These are phyloP conservation scores for Fraxinus sp. DNA, from an alignment of 305 asterid genomes.

Conservation along the genomic window DNA sequence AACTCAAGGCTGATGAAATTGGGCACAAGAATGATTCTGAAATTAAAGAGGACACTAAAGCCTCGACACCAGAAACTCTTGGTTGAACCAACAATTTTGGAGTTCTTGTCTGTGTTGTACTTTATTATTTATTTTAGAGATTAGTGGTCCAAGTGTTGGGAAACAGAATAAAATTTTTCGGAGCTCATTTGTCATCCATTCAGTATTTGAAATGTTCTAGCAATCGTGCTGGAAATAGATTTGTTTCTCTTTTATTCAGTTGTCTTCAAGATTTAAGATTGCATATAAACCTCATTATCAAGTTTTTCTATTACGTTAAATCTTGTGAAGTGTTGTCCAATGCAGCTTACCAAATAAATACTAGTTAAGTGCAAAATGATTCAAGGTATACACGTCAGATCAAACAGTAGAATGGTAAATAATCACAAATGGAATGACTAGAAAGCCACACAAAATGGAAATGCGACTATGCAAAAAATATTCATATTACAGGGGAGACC, in stretches of 20 bases:
- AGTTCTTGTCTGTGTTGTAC: background rate
- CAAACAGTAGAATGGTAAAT: background rate
- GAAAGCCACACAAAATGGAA: background rate
- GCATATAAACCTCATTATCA: background rate
- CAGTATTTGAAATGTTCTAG: background rate
- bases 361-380: background rate
- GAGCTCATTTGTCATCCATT: background rate
- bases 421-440: background rate
- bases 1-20: slow-evolving; percentile 30
- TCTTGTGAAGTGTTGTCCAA: no score
- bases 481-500: background rate
- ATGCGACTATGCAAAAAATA: background rate
- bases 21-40: slow-evolving; percentile 24
- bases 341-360: no score
- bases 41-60: slow-evolving; percentile 22
- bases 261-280: background rate
- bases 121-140: background rate
- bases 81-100: slow-evolving; percentile 21
- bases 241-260: background rate
- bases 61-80: slow-evolving; percentile 18
- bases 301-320: background rate
- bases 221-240: background rate
- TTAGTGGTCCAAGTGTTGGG: background rate
- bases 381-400: background rate
- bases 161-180: background rate